Evolutionary conservation across 768 basidiomycete genomes (phyloP), one percentile per base, ranked within the genome.

Genomic region (Lactarius indigo): DNA sequence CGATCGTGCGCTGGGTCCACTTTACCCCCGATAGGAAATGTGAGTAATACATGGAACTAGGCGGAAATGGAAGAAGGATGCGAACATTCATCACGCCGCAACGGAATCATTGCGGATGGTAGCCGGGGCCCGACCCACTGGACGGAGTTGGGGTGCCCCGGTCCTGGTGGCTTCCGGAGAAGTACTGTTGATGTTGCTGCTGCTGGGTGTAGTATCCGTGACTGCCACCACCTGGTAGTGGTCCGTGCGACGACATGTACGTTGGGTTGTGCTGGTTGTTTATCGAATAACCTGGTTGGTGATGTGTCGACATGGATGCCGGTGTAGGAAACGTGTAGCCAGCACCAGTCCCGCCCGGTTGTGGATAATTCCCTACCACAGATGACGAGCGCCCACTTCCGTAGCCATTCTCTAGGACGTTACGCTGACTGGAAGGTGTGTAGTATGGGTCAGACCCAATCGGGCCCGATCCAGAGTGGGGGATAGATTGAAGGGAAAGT

Each of bases 401-500:
- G 18, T 68, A 68, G 17, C 63, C 66, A 28, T 68, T 68, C 42
- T 68, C 66, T 9, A 69, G 60, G 28, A 64, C 42, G 54, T 17
- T 70, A 18, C 70, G 70, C 56, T 70, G 70, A 20, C 23, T 50
- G 26, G 68, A 39, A 23, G 64, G 28, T 18, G 59, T 0, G 59
- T 70, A 71, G 37, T 71, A 69, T 33, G 65, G 59, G 54, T 69
- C 70, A 41, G 70, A 58, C n/a, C 61, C 56, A 37, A 68, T 52
- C n/a, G 69, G 50, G 30, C 67, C 63, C 26, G 62, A 57, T 60
- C 65, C 66, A 63, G 72, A 5, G 54, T 71, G 73, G 41, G 75
- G 68, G 59, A 78, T 71, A 28, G 87, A 85, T 74, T 90, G 89
- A 28, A 91, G 83, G 9, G 88, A 85, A 84, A 91, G 86, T 15